phyloP scores from a whole-genome alignment of 371 early-diverging fungal species.

The Mortierella sp. region DNA sequence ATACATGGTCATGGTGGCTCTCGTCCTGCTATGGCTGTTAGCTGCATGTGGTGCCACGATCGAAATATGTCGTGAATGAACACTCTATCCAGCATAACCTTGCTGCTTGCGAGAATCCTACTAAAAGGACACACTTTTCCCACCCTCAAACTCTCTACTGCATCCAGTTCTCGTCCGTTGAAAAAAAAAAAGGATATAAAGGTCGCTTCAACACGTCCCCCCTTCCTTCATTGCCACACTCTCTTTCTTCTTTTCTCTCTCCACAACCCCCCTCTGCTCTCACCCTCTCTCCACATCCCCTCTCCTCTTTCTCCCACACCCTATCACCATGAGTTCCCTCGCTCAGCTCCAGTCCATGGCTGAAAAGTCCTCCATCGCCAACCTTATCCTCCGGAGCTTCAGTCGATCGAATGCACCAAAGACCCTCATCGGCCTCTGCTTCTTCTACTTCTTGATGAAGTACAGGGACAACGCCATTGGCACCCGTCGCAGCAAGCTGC shows the following conservation, averaged over 20 bases:
- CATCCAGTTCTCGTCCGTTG: too few relatives aligned
- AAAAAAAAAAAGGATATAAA: too few relatives aligned
- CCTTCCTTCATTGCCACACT: neutral
- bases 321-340: slow-evolving; percentile 5
- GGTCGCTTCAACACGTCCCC: too few relatives aligned
- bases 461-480: slow-evolving; percentile 37
- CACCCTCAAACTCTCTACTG: too few relatives aligned
- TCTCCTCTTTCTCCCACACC: neutral
- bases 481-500: slow-evolving; percentile 40
- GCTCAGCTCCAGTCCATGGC: slow-evolving; percentile 17
- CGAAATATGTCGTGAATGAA: too few relatives aligned
- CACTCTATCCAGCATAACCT: too few relatives aligned
- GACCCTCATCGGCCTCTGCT: slow-evolving; percentile 30
- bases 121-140: too few relatives aligned
- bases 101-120: too few relatives aligned
- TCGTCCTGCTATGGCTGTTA: too few relatives aligned
- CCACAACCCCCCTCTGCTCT: neutral
- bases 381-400: slow-evolving; percentile 22
- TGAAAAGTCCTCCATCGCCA: slow-evolving; percentile 28
- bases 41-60: too few relatives aligned
- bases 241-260: neutral
- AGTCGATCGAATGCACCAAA: slow-evolving; percentile 22
- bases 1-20: too few relatives aligned
- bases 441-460: slow-evolving; percentile 31
- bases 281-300: neutral